Base-by-base conservation (phyloP, 2,329 filamentous ascomycete species). In the Colletotrichum sp. region DNA sequence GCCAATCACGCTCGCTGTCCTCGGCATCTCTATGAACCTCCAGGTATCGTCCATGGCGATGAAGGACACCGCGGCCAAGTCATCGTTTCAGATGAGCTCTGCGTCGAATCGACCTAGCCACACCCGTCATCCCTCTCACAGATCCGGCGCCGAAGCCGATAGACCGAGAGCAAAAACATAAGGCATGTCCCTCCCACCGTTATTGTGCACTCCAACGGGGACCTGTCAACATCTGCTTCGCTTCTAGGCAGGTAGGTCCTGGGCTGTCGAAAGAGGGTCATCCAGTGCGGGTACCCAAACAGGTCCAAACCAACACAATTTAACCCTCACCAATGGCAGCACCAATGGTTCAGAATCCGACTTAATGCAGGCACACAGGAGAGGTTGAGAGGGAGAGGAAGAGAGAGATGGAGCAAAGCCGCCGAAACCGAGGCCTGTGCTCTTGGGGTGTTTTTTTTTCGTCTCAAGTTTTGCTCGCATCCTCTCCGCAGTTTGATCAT, bases 81-180 rank as follows among this genome's bases (percentile, higher is more conserved):
- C 33, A 11, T 27, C 54, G 71, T 73, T 73, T 73, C 71, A 73
- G 61, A 62, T 43, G 38, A n/a, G 15, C 43, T 36, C 67, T 57
- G 54, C 31, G 43, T 59, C 67, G 67, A 59, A 51, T 54, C 67
- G 27, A 57, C 54, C 43, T 31, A 54, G 71, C 71, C 51, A 21
- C 27, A 47, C 43, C n/a, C 51, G 27, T 33, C 16, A 21, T 38
- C 16, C 34, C 33, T 33, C n/a, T 38, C 24, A 59, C 57, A 33
- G 29, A 27, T 59, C 29, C 57, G 27, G 57, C 18, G 57, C 29
- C 57, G 18, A 59, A 59, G 57, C 57, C 57, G 57, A 59, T 31
- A 33, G 59, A 24, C 29, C 33, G 29, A 38, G 21, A 43, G 18
- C 31, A 38, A 62, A 62, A 34, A 34, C 21, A 55, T 4, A 11